Percentiles rank a stretch among this genome's conserved stretches.
phyloP scores from a whole-genome alignment of 202 grass and related monocot genomes.

The Setaria italica region DNA sequence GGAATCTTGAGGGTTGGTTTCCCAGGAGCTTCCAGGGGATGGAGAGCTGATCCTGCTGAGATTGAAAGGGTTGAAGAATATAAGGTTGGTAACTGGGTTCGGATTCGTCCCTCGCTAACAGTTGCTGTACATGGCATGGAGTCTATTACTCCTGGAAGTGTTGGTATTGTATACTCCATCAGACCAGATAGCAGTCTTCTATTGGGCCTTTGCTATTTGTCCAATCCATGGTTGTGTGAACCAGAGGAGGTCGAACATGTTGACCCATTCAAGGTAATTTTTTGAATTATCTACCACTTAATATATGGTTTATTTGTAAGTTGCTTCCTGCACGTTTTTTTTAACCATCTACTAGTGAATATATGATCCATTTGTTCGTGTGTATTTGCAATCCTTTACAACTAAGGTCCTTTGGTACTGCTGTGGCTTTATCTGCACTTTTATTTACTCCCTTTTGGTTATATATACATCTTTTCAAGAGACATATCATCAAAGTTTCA shows the following conservation, averaged over 20 bases:
- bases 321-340: not conserved
- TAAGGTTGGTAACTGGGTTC: constrained; percentile 95
- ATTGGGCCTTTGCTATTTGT: constrained; percentile 91
- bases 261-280: constrained; percentile 86
- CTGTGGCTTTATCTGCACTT: constrained; percentile 11
- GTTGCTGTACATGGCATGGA: constrained; percentile 91
- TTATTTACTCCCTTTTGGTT: constrained; percentile 27
- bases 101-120: constrained; percentile 77
- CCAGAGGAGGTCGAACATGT: constrained; percentile 99
- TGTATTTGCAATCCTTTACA: constrained; percentile 18
- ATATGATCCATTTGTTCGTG: constrained; percentile 28
- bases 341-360: constrained; percentile 9
- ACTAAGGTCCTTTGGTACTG: not conserved
- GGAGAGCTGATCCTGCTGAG: constrained; percentile 99
- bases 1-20: constrained; percentile 97
- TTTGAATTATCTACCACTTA: constrained; percentile 28
- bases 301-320: constrained; percentile 31
- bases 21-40: constrained; percentile 98
- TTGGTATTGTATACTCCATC: constrained; percentile 94
- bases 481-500: not conserved
- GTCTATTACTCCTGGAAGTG: constrained; percentile 90
- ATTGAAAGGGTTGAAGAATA: constrained; percentile 99
- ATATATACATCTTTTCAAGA: constrained; percentile 5
- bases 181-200: constrained; percentile 98
- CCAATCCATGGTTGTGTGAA: constrained; percentile 93